Percentiles rank a stretch among this genome's conserved stretches.
Evolutionary conservation across 345 rosid species (phyloP).

Genomic region (Chamaenerion angustifolium): DNA sequence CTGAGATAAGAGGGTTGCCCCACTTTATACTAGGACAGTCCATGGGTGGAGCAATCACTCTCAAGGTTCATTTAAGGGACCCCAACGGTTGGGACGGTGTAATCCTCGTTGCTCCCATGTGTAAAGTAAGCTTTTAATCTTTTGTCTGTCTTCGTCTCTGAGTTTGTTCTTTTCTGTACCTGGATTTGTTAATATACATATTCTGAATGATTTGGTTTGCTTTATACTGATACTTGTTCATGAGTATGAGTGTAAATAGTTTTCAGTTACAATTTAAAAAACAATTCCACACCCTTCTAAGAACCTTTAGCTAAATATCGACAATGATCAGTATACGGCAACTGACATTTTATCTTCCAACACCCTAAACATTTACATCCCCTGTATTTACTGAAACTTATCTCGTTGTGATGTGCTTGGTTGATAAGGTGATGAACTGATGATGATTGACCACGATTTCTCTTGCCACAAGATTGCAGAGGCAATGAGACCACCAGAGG

Average conservation of each 20-base stretch:
- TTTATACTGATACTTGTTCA: no score
- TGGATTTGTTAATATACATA: neutral
- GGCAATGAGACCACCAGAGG: conserved; percentile 47
- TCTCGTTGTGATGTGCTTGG: no score
- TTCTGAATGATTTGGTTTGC: neutral
- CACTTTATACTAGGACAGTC: conserved; percentile 79
- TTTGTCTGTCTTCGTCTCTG: neutral
- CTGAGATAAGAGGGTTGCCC: conserved; percentile 60
- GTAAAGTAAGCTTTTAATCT: conserved; percentile 46
- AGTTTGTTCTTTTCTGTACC: neutral
- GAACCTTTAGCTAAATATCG: no score
- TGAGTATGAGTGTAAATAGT: no score
- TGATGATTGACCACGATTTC: conserved; percentile 25
- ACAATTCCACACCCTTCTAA: no score
- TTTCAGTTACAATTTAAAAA: no score
- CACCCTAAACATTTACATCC: no score
- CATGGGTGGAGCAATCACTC: conserved; percentile 92
- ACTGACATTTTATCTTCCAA: no score
- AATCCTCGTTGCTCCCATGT: conserved; percentile 89
- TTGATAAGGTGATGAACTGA: conserved; percentile 2
- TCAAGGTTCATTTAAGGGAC: conserved; percentile 65
- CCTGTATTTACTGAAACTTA: neutral
- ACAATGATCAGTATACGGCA: no score
- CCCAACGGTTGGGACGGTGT: conserved; percentile 88
- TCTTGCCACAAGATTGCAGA: conserved; percentile 62